Conservation (phyloP, 2,329 filamentous ascomycete genomes). For the Claviceps citrina region DNA sequence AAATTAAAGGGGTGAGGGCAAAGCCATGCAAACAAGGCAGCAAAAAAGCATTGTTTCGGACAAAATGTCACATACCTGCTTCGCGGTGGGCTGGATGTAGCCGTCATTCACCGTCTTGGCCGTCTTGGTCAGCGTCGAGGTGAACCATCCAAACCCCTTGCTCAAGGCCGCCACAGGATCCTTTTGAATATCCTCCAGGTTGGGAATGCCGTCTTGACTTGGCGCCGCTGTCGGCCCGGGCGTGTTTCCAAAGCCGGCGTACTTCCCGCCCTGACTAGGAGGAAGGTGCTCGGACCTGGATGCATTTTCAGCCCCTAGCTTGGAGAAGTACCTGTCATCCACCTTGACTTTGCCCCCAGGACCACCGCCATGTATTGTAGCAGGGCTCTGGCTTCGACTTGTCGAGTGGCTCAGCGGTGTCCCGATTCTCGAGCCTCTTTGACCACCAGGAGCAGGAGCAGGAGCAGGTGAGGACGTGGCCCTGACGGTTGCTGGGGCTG, state of each 20-base stretch:
- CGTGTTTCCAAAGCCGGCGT: slow-evolving; percentile 74
- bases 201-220: slow-evolving; percentile 37
- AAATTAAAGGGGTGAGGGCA: neutral
- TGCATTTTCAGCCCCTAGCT: slow-evolving; percentile 71
- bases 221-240: slow-evolving; percentile 37
- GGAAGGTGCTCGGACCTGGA: slow-evolving; percentile 56
- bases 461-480: slow-evolving; percentile 15
- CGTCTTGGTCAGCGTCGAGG: slow-evolving; percentile 72
- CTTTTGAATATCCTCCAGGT: slow-evolving; percentile 76
- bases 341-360: slow-evolving; percentile 40
- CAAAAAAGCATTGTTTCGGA: too few relatives aligned
- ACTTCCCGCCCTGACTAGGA: slow-evolving; percentile 87
- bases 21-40: too few relatives aligned
- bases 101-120: slow-evolving; percentile 83
- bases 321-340: slow-evolving; percentile 82
- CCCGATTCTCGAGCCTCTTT: slow-evolving; percentile 22
- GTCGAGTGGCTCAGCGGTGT: slow-evolving; percentile 26
- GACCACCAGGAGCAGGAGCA: slow-evolving; percentile 20
- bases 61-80: slow-evolving; percentile 18
- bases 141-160: slow-evolving; percentile 91
- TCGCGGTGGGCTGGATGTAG: slow-evolving; percentile 81
- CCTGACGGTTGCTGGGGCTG: slow-evolving; percentile 9
- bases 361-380: slow-evolving; percentile 5
- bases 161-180: slow-evolving; percentile 79
- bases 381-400: slow-evolving; percentile 25